Base-by-base conservation (phyloP, 192 early-diverging fungal genomes). In the Rhizophagus clarus region DNA sequence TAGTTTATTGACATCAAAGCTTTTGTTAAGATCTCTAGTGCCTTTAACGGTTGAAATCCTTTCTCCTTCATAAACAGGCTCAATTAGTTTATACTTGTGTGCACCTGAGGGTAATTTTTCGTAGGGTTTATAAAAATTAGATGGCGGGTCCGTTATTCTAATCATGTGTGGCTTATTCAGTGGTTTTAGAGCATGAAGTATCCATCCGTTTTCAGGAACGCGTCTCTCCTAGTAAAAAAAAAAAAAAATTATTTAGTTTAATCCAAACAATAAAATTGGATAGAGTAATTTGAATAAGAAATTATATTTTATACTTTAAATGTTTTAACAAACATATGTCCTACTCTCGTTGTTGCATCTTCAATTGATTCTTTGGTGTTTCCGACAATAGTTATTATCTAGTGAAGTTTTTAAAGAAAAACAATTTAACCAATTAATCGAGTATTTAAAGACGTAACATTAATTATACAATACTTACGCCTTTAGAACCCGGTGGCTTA, bases 311-410 rank as follows among this genome's bases (percentile, higher is more conserved):
- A 68, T 78, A 78, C 76, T 14, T 28, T 22, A 15, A 77, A 20
- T 37, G 22, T 42, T 68, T 82, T 86, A 1, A 85, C 28, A 62
- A 82, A 87, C 60, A 81, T 68, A 49, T 87, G 80, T 32, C 82
- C 81, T 5, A 87, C 42, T 20, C 86, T 84, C 4, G 32, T 24
- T 0, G 75, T 71, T 6, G 84, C 83, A 67, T 73, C 71, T 4
- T 64, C 26, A 7, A 84, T 77, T 17, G 7, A 31, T 2, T 80
- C 81, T 1, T 76, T 3, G 4, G 61, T 45, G 26, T 82, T 71
- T 0, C 79, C 81, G 8, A 49, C 61, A 14, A 85, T 32, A 24
- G n/a, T 56, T 10, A 85, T 64, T 2, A 66, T 45, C 82, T 82
- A n/a, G 17, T 11, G 17, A 63, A 76, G 37, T 40, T 40, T 40